phyloP scores from a whole-genome alignment of 2,329 filamentous ascomycete genomes.

The Dactylella cylindrospora region DNA sequence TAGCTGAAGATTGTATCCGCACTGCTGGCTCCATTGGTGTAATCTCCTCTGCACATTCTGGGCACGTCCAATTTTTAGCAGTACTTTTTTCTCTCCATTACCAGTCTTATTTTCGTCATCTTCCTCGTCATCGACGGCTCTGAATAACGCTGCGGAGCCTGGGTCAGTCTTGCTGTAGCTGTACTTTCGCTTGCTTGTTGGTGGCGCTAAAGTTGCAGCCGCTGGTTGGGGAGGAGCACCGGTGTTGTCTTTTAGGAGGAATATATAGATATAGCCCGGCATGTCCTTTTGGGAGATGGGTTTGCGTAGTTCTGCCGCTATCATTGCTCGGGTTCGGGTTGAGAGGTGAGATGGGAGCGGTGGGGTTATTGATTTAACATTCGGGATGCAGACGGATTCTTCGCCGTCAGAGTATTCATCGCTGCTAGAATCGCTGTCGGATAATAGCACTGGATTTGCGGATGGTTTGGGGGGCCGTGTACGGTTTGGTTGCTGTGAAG shows the following conservation, averaged over 20 bases:
- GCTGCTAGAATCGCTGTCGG: conserved; percentile 6
- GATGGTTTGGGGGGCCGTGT: conserved; percentile 11
- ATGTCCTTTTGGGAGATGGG: conserved; percentile 74
- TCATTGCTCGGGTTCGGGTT: conserved; percentile 50
- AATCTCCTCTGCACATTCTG: conserved; percentile 83
- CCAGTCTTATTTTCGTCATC: conserved; percentile 52
- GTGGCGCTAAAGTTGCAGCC: conserved; percentile 46
- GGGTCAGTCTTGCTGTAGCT: conserved; percentile 48
- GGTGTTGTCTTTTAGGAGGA: conserved; percentile 82
- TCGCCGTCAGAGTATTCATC: conserved; percentile 23
- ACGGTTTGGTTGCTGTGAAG: no score
- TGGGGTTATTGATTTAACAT: conserved; percentile 14
- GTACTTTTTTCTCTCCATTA: conserved; percentile 56
- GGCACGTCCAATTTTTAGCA: conserved; percentile 68
- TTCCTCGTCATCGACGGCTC: conserved; percentile 48
- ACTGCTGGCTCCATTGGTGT: conserved; percentile 92
- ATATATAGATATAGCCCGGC: conserved; percentile 96
- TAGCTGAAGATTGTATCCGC: conserved; percentile 82
- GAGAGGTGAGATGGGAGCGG: conserved; percentile 34
- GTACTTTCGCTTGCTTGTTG: conserved; percentile 52
- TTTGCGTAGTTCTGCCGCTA: conserved; percentile 76
- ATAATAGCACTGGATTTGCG: conserved; percentile 5
- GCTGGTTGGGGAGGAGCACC: conserved; percentile 61
- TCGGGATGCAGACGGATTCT: conserved; percentile 14
- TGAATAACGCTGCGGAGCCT: conserved; percentile 46